Evolutionary conservation across 768 basidiomycete species (phyloP).

Genomic region (Termitomyces titanicus): DNA sequence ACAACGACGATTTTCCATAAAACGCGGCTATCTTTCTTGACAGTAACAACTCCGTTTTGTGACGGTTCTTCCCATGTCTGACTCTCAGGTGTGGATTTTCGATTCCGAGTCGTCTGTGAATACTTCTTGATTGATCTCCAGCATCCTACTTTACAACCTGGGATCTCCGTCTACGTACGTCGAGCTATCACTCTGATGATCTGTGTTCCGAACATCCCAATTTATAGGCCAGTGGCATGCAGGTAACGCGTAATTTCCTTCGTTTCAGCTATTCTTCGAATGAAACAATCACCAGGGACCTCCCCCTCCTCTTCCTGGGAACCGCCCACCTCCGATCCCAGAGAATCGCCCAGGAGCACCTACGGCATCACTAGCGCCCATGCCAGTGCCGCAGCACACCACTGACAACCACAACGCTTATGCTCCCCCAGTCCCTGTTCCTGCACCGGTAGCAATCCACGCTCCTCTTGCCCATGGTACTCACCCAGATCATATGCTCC

Average conservation of each 20-base stretch:
- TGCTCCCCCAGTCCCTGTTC: slow-evolving; percentile 9
- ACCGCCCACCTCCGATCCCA: slow-evolving; percentile 12
- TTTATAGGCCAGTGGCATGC: not conserved
- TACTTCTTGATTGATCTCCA: not conserved
- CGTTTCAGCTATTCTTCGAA: not conserved
- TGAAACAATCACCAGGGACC: not conserved
- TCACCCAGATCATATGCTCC: not conserved
- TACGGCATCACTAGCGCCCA: not conserved
- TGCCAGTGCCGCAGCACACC: not conserved
- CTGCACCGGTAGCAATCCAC: not conserved
- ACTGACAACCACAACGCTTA: slow-evolving; percentile 1
- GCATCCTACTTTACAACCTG: not conserved
- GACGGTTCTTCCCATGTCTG: not conserved
- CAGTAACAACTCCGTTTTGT: no score
- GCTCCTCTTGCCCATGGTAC: slow-evolving; percentile 1
- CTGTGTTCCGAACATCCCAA: not conserved
- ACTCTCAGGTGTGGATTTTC: not conserved
- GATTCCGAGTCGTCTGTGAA: not conserved
- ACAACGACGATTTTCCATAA: not conserved
- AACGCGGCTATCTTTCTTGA: not conserved
- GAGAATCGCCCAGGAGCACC: slow-evolving; percentile 8
- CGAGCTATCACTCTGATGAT: not conserved
- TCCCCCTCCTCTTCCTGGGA: slow-evolving; percentile 12
- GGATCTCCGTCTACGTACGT: not conserved
- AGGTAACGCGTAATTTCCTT: not conserved